These are phyloP conservation scores for Neoconidiobolus thromboides DNA, from an alignment of 371 early-diverging fungal genomes.

Conservation along the genomic window DNA sequence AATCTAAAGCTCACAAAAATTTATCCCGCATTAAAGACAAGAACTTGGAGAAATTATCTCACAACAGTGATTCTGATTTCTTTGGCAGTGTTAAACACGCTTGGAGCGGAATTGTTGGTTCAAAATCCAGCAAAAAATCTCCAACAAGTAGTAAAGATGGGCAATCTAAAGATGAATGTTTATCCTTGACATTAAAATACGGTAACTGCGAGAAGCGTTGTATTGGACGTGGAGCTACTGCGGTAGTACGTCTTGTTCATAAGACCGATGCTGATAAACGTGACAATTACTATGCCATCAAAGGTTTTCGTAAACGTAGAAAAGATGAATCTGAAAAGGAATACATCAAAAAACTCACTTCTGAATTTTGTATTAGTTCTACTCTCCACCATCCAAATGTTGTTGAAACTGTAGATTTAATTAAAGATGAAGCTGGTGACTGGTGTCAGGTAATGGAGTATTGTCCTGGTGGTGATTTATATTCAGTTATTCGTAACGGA, in stretches of 20 bases:
- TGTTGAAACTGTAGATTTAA: constrained; percentile 77
- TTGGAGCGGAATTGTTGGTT: constrained; percentile 3
- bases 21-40: constrained; percentile 9
- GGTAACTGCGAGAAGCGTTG: constrained; percentile 53
- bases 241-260: constrained; percentile 72
- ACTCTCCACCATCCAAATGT: constrained; percentile 71
- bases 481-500: constrained; percentile 47
- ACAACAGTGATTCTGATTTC: constrained; percentile 3
- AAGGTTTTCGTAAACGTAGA: constrained; percentile 69
- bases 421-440: constrained; percentile 56
- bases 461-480: constrained; percentile 72
- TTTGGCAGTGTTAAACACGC: neutral
- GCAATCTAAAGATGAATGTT: neutral
- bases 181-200: constrained; percentile 29
- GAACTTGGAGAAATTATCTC: constrained; percentile 1
- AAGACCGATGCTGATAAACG: constrained; percentile 18
- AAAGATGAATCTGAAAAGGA: constrained; percentile 70
- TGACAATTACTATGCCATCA: constrained; percentile 70
- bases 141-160: neutral
- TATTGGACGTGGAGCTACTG: constrained; percentile 83
- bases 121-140: constrained; percentile 8
- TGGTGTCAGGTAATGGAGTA: constrained; percentile 88
- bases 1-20: neutral
- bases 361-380: constrained; percentile 83
- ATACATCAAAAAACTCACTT: constrained; percentile 72